Conservation (phyloP, 108 stramenopile species). For the Cyclostephanos invisitatus region DNA sequence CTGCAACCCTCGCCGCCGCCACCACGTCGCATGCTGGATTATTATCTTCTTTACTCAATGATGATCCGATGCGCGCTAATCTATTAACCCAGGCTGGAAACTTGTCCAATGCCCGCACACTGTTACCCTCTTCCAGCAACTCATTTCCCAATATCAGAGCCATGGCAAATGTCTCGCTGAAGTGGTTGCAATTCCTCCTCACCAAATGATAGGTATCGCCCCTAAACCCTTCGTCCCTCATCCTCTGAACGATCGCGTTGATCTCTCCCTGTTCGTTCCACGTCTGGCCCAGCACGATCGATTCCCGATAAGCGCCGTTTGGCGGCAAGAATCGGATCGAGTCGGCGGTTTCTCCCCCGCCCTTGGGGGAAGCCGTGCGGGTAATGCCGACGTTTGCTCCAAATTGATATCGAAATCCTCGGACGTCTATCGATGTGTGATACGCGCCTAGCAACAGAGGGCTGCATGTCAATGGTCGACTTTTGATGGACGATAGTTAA, state of each 20-base stretch:
- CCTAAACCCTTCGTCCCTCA: slow-evolving; percentile 42
- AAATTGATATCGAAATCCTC: slow-evolving; percentile 45
- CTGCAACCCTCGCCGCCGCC: slow-evolving; percentile 39
- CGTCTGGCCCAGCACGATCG: slow-evolving; percentile 41
- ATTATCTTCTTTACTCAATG: slow-evolving; percentile 37
- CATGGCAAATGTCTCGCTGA: slow-evolving; percentile 47
- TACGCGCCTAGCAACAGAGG: slow-evolving; percentile 25
- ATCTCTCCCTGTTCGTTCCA: slow-evolving; percentile 39
- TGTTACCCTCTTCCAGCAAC: slow-evolving; percentile 19
- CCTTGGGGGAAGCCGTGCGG: slow-evolving; percentile 29
- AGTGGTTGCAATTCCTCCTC: slow-evolving; percentile 58
- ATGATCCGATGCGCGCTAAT: slow-evolving; percentile 39
- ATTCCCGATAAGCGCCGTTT: slow-evolving; percentile 42
- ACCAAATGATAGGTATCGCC: slow-evolving; percentile 46
- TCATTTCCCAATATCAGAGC: slow-evolving; percentile 37
- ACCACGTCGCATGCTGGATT: slow-evolving; percentile 32
- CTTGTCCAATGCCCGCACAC: slow-evolving; percentile 16
- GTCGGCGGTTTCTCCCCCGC: slow-evolving; percentile 40
- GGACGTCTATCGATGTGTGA: slow-evolving; percentile 49
- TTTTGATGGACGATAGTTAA: background rate
- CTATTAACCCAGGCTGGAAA: slow-evolving; percentile 55
- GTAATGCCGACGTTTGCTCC: slow-evolving; percentile 32
- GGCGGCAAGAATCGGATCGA: slow-evolving; percentile 41
- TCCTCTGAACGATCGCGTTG: slow-evolving; percentile 36
- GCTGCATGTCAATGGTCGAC: background rate